These are phyloP conservation scores for Cystoderma amianthinum DNA, from an alignment of 768 basidiomycete species.

Conservation along the genomic window DNA sequence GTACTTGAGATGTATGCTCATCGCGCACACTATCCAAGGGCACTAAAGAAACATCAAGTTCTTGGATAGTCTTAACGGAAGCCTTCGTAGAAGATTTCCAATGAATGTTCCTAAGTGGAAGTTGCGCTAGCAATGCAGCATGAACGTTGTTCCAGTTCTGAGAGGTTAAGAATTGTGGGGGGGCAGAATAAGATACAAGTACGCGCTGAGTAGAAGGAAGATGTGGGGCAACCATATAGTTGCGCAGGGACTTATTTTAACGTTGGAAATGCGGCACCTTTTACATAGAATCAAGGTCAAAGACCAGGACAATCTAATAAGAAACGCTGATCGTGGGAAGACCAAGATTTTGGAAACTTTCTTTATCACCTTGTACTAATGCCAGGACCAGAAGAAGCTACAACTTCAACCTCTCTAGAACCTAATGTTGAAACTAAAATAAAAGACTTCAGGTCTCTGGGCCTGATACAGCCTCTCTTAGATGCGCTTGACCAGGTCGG, in stretches of 20 bases:
- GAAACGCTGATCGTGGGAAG: constrained; percentile 7
- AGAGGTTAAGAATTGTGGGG: constrained; percentile 57
- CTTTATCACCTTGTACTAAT: background rate
- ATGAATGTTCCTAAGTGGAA: constrained; percentile 86
- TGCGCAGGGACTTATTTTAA: too few species aligned
- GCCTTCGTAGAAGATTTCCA: constrained; percentile 79
- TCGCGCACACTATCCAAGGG: constrained; percentile 62
- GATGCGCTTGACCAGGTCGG: constrained; percentile 76
- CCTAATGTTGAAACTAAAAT: constrained; percentile 24
- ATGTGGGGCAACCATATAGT: constrained; percentile 15
- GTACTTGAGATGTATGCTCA: constrained; percentile 70
- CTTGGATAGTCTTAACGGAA: constrained; percentile 80
- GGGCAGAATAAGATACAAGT: constrained; percentile 62
- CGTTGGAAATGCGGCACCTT: too few species aligned
- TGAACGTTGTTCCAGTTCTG: constrained; percentile 70
- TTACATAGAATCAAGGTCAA: too few species aligned
- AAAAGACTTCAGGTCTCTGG: constrained; percentile 64
- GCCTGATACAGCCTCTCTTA: constrained; percentile 85
- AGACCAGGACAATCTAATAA: too few species aligned
- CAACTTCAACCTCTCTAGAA: constrained; percentile 22
- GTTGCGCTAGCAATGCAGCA: constrained; percentile 55
- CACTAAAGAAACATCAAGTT: constrained; percentile 73
- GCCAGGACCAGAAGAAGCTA: constrained; percentile 48
- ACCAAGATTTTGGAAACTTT: constrained; percentile 6
- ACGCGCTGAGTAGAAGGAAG: constrained; percentile 34